Percentiles rank a stretch among this genome's conserved stretches.
Evolutionary conservation across 1,284 basidiomycete genomes (phyloP).

Genomic region (Cystobasidium pallidum): DNA sequence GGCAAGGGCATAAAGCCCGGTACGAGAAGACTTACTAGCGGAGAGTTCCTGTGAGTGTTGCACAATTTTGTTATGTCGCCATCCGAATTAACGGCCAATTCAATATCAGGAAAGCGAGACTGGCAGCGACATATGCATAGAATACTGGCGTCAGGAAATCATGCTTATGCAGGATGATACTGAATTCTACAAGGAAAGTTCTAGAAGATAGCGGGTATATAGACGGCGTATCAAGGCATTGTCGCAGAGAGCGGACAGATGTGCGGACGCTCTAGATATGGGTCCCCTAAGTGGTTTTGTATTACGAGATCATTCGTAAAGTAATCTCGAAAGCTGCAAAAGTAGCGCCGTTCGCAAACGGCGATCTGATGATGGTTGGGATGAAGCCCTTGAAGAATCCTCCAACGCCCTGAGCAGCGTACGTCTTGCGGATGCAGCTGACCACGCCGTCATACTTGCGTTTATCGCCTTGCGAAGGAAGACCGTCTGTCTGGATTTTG

Average conservation of each 20-base stretch:
- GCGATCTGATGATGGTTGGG: slow-evolving; percentile 88
- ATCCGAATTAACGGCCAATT: neutral
- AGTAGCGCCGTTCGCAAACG: slow-evolving; percentile 88
- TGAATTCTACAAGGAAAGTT: slow-evolving; percentile 55
- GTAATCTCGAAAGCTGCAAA: slow-evolving; percentile 91
- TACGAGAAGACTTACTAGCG: slow-evolving; percentile 22
- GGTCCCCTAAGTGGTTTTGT: slow-evolving; percentile 60
- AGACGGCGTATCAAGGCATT: neutral
- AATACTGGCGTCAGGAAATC: neutral
- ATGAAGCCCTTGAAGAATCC: slow-evolving; percentile 88
- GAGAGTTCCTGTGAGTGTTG: slow-evolving; percentile 29
- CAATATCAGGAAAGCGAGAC: slow-evolving; percentile 35
- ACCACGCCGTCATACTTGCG: slow-evolving; percentile 77
- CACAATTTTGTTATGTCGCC: neutral
- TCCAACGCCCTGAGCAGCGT: slow-evolving; percentile 74
- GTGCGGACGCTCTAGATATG: too few species aligned
- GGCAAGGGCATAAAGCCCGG: slow-evolving; percentile 33
- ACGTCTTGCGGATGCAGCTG: slow-evolving; percentile 80
- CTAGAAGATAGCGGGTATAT: slow-evolving; percentile 5
- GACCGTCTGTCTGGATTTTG: slow-evolving; percentile 88
- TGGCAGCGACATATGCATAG: slow-evolving; percentile 21
- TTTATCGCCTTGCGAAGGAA: slow-evolving; percentile 59
- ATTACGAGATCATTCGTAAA: slow-evolving; percentile 60
- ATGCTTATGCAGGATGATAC: slow-evolving; percentile 57
- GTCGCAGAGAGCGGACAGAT: too few species aligned